Conservation (phyloP, 371 early-diverging fungal species). For the Mortierella sp. region DNA sequence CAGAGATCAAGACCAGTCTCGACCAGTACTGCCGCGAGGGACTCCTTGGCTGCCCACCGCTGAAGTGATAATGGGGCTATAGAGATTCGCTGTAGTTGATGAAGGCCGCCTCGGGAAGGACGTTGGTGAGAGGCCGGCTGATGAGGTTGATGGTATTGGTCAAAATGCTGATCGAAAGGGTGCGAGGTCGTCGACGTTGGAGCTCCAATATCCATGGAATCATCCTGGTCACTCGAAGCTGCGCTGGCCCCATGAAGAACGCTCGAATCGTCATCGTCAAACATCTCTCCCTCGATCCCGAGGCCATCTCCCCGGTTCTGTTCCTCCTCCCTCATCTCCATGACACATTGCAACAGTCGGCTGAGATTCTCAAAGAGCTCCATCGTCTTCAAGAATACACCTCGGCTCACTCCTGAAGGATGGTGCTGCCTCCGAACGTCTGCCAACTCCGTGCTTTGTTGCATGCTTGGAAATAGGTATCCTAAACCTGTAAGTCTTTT, state of each 20-base stretch:
- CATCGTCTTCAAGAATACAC: constrained; percentile 47
- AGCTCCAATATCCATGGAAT: constrained; percentile 32
- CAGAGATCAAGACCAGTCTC: constrained; percentile 53
- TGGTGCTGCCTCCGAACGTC: constrained; percentile 11
- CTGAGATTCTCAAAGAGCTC: constrained; percentile 45
- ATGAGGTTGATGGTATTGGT: constrained; percentile 13
- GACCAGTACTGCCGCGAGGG: constrained; percentile 39
- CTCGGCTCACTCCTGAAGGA: constrained; percentile 23
- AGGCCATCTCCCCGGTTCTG: constrained; percentile 17
- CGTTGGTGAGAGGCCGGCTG: constrained; percentile 15
- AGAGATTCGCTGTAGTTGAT: constrained; percentile 22
- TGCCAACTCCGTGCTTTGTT: not conserved
- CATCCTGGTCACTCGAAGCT: constrained; percentile 50
- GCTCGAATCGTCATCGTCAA: constrained; percentile 12
- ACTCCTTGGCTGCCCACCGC: constrained; percentile 40
- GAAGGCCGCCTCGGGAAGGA: not conserved
- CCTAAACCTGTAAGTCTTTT: not conserved
- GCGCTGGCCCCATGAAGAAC: constrained; percentile 24
- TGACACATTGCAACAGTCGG: constrained; percentile 41
- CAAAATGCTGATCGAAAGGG: constrained; percentile 2
- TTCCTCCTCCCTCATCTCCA: constrained; percentile 55
- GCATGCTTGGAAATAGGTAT: not conserved
- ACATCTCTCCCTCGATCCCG: not conserved
- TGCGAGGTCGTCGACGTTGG: constrained; percentile 19
- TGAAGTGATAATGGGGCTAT: constrained; percentile 24